Evolutionary conservation across 768 basidiomycete species (phyloP).

Genomic region (Rickenella mellea): DNA sequence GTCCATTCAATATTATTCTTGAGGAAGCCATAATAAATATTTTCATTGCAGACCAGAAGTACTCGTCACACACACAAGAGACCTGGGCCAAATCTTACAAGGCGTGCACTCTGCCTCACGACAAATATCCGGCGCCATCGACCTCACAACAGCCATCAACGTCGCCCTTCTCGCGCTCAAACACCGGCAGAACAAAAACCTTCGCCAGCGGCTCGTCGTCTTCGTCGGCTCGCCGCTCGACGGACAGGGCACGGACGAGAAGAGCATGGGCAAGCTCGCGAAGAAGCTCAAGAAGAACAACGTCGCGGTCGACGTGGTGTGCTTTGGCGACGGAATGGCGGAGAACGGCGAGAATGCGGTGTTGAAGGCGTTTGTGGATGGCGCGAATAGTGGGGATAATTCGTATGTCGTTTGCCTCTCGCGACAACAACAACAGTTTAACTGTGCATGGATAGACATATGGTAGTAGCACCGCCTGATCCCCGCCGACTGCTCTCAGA

Average conservation of each 20-base stretch:
- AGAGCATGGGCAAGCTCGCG: conserved; percentile 77
- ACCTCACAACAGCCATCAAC: conserved; percentile 84
- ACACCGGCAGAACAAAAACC: conserved; percentile 97
- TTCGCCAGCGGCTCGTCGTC: conserved; percentile 90
- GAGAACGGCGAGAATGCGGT: conserved; percentile 45
- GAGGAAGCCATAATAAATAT: background rate
- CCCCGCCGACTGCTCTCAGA: conserved; percentile 72
- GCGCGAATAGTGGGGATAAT: conserved; percentile 73
- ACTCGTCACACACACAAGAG: conserved; percentile 91
- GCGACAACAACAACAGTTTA: background rate
- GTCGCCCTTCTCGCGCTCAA: conserved; percentile 95
- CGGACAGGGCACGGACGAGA: conserved; percentile 61
- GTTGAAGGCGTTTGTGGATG: conserved; percentile 76
- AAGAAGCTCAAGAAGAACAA: conserved; percentile 99
- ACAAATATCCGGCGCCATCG: conserved; percentile 72
- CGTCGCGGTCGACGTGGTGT: conserved; percentile 86
- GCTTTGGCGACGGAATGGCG: conserved; percentile 85
- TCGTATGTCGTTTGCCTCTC: conserved; percentile 44
- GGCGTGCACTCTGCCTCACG: conserved; percentile 63
- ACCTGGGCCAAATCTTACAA: conserved; percentile 83
- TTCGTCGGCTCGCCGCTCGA: conserved; percentile 88
- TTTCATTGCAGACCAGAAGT: conserved; percentile 69
- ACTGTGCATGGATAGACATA: conserved; percentile 44
- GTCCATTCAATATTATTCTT: conserved; percentile 11
- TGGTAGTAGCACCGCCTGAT: conserved; percentile 71